Percentiles rank a stretch among this genome's conserved stretches.
Conservation (phyloP, 176 grass and related monocot genomes). For the Ensete ventricosum region DNA sequence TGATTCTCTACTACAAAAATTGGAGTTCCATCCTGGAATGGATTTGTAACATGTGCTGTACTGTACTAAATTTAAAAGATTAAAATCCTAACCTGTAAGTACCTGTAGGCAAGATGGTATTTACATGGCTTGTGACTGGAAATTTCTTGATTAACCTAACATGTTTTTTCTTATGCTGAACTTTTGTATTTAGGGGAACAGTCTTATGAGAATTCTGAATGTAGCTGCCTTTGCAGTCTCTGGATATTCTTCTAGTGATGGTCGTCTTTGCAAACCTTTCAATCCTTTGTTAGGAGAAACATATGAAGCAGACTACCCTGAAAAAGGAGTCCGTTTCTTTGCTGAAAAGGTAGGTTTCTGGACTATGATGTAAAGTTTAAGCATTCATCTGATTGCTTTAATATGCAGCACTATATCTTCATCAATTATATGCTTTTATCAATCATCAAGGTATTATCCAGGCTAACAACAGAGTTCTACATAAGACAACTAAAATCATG, state of each 20-base stretch:
- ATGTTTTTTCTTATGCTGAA: background rate
- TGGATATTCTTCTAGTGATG: conserved; percentile 73
- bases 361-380: background rate
- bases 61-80: background rate
- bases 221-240: conserved; percentile 90
- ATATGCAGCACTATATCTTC: background rate
- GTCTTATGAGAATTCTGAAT: conserved; percentile 76
- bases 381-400: background rate
- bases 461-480: background rate
- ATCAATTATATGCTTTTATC: background rate
- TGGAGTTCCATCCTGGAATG: no score
- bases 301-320: conserved; percentile 80
- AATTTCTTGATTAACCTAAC: background rate
- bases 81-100: background rate
- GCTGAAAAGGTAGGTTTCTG: conserved; percentile 60
- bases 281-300: conserved; percentile 93
- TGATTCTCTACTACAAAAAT: no score
- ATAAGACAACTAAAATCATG: background rate
- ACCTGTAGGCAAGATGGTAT: background rate
- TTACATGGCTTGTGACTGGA: background rate
- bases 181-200: conserved; percentile 46
- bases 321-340: conserved; percentile 82
- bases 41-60: no score
- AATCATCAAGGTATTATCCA: background rate
- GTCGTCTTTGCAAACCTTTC: conserved; percentile 78